Evolutionary conservation across 805 yeast species (phyloP).

Genomic region (Gaillardinia entomophila): DNA sequence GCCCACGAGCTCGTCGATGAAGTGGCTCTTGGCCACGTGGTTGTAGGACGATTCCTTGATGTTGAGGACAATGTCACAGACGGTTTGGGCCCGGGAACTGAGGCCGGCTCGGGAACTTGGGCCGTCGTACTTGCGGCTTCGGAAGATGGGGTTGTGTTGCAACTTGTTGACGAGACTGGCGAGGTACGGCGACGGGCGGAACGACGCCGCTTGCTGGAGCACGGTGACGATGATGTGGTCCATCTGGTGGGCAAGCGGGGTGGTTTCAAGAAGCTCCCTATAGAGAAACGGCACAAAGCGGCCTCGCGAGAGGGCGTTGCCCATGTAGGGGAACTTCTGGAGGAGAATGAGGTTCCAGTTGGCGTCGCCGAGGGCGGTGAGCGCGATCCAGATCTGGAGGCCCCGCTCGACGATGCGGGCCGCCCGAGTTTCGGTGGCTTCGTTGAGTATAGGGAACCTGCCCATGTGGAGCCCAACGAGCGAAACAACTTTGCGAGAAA

Average conservation of each 20-base stretch:
- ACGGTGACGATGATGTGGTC: conserved; percentile 17
- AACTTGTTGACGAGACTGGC: conserved; percentile 10
- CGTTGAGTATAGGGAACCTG: conserved; percentile 22
- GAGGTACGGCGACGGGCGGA: conserved; percentile 20
- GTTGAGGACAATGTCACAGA: conserved; percentile 9
- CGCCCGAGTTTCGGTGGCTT: conserved; percentile 14
- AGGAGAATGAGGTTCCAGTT: conserved; percentile 33
- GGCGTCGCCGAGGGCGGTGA: conserved; percentile 8
- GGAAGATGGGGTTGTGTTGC: background rate
- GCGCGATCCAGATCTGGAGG: conserved; percentile 26
- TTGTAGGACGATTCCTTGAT: conserved; percentile 1
- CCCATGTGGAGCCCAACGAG: conserved; percentile 36
- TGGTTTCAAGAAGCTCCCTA: conserved; percentile 16
- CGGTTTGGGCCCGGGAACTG: background rate
- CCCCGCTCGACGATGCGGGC: conserved; percentile 18
- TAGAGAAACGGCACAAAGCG: conserved; percentile 25
- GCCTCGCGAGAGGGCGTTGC: conserved; percentile 31
- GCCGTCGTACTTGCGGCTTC: background rate
- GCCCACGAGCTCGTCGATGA: conserved; percentile 14
- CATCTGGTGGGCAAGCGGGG: conserved; percentile 12
- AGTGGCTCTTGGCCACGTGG: conserved; percentile 7
- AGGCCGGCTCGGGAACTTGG: background rate
- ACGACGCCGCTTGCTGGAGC: conserved; percentile 19
- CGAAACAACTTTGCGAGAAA: no score
- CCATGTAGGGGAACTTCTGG: conserved; percentile 35